These are phyloP conservation scores for Sicyos edulis DNA, from an alignment of 306 rosid species.

Conservation along the genomic window DNA sequence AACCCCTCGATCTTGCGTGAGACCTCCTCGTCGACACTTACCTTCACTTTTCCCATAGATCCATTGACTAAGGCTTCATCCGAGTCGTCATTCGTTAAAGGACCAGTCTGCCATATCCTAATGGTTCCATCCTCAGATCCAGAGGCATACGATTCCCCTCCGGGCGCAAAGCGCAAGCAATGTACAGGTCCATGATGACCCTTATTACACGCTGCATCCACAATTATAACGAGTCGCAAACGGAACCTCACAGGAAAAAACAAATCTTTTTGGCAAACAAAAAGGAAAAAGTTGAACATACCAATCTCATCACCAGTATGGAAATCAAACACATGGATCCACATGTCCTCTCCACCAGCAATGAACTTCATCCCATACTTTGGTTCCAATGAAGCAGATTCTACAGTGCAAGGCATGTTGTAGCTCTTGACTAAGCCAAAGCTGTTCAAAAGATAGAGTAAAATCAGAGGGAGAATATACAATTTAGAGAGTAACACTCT, in stretches of 20 bases:
- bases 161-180: conserved; percentile 92
- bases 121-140: conserved; percentile 99
- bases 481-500: no score
- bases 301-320: conserved; percentile 94
- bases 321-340: conserved; percentile 89
- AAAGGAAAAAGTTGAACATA: conserved; percentile 26
- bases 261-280: background rate
- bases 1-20: conserved; percentile 76
- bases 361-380: conserved; percentile 83
- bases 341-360: conserved; percentile 99
- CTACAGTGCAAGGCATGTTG: conserved; percentile 85
- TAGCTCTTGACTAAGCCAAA: conserved; percentile 92
- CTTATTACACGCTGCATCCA: conserved; percentile 85
- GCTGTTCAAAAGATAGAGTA: conserved; percentile 37
- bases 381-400: conserved; percentile 94
- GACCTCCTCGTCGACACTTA: conserved; percentile 63
- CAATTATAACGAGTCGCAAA: conserved; percentile 10
- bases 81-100: conserved; percentile 50
- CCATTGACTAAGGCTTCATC: conserved; percentile 52
- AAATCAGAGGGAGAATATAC: background rate
- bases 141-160: conserved; percentile 98
- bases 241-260: background rate
- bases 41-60: conserved; percentile 47
- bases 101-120: conserved; percentile 97
- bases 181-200: conserved; percentile 99